phyloP scores from a whole-genome alignment of 495 filamentous ascomycete species.

The Penicillium robsamsonii region DNA sequence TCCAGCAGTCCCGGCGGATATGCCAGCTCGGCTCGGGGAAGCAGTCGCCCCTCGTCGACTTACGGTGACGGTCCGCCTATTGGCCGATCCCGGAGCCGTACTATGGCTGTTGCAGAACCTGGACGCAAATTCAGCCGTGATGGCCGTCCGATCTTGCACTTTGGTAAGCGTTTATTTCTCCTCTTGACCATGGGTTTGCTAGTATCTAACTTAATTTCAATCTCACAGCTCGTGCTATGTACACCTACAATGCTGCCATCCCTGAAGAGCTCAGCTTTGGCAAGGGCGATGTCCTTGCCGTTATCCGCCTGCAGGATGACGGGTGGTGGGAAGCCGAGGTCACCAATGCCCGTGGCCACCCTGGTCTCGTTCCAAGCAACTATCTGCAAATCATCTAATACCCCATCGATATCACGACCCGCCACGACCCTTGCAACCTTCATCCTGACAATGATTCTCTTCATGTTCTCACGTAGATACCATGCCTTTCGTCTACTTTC shows the following conservation, averaged over 20 bases:
- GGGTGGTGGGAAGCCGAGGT: conserved; percentile 99
- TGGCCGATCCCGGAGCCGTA: conserved; percentile 73
- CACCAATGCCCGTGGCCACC: conserved; percentile 66
- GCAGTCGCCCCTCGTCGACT: conserved; percentile 54
- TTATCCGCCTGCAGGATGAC: conserved; percentile 92
- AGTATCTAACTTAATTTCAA: not conserved
- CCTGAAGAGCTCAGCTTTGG: conserved; percentile 90
- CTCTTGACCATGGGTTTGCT: not conserved
- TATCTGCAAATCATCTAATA: conserved; percentile 70
- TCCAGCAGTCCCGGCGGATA: conserved; percentile 47
- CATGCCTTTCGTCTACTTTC: conserved; percentile 17
- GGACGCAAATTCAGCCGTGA: conserved; percentile 77
- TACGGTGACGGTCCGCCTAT: conserved; percentile 56
- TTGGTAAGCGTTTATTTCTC: conserved; percentile 61
- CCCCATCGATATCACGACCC: conserved; percentile 28
- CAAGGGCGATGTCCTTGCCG: conserved; percentile 87
- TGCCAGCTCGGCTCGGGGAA: conserved; percentile 49
- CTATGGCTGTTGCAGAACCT: conserved; percentile 59
- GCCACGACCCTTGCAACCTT: conserved; percentile 20
- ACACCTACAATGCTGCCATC: conserved; percentile 91
- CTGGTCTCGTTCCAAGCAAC: conserved; percentile 94
- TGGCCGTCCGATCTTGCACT: conserved; percentile 85
- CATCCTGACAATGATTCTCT: conserved; percentile 26
- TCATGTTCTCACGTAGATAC: conserved; percentile 33
- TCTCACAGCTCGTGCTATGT: conserved; percentile 78